Conservation (phyloP, 208 protist species). For the Porcisia hertigi region DNA sequence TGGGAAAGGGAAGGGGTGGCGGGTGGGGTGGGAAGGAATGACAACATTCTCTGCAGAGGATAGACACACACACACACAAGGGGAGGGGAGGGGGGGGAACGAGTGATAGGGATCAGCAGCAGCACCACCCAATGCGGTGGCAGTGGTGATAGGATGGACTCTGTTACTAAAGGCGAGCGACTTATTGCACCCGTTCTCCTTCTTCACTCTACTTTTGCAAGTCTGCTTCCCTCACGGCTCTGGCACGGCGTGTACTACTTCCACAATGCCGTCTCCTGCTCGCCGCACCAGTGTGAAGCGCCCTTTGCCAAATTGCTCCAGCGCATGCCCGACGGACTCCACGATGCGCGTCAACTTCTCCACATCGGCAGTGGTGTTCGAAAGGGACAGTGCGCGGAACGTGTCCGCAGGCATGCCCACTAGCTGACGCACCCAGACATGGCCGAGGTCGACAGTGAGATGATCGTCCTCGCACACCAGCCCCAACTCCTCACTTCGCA, state of each 20-base stretch:
- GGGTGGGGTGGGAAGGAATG: neutral
- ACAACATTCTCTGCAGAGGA: neutral
- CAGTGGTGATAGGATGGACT: neutral
- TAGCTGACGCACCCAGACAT: conserved; percentile 57
- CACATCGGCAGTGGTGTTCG: conserved; percentile 29
- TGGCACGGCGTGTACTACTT: conserved; percentile 41
- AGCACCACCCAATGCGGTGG: neutral
- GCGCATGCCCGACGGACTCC: conserved; percentile 37
- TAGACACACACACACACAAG: neutral
- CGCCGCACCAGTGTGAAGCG: conserved; percentile 47
- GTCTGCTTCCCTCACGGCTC: neutral
- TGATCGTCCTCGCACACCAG: conserved; percentile 25
- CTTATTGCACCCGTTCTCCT: neutral
- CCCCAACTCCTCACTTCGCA: neutral
- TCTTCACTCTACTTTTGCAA: neutral
- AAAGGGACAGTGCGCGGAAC: conserved; percentile 48
- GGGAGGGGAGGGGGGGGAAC: neutral
- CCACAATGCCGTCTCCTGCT: conserved; percentile 37
- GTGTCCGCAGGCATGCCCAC: conserved; percentile 53
- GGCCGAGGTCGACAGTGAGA: conserved; percentile 61
- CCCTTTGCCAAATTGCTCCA: conserved; percentile 58
- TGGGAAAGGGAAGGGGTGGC: neutral
- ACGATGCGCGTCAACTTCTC: conserved; percentile 38
- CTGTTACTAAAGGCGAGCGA: neutral
- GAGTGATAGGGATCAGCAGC: neutral